These are phyloP conservation scores for Mycothermus thermophilus DNA, from an alignment of 495 filamentous ascomycete genomes.

Conservation along the genomic window DNA sequence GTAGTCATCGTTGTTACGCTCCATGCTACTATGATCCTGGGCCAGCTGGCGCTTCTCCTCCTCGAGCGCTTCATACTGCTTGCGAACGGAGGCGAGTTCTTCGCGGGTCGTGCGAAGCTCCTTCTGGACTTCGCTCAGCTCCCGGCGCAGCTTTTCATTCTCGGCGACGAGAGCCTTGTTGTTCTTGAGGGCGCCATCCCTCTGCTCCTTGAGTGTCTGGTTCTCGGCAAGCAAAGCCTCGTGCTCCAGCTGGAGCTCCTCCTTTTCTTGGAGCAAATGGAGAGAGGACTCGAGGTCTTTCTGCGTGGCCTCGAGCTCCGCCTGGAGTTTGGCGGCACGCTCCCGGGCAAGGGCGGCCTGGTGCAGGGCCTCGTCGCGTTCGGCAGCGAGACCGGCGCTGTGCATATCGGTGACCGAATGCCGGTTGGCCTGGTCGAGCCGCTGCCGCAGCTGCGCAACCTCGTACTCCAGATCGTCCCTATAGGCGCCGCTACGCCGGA, in stretches of 20 bases:
- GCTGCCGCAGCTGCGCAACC: slow-evolving; percentile 25
- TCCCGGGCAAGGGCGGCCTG: slow-evolving; percentile 28
- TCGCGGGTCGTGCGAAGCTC: slow-evolving; percentile 22
- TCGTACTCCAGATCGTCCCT: slow-evolving; percentile 30
- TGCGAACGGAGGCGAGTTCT: slow-evolving; percentile 22
- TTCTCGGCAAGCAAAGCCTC: slow-evolving; percentile 21
- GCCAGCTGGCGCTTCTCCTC: slow-evolving; percentile 27
- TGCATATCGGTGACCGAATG: slow-evolving; percentile 34
- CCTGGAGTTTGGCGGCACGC: slow-evolving; percentile 30
- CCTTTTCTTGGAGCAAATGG: slow-evolving; percentile 21
- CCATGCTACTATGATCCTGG: slow-evolving; percentile 30
- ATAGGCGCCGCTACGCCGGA: slow-evolving; percentile 21
- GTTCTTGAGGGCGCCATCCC: slow-evolving; percentile 12
- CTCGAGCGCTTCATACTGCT: slow-evolving; percentile 16
- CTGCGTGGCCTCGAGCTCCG: slow-evolving; percentile 26
- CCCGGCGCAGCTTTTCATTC: slow-evolving; percentile 25
- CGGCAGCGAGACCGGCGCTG: slow-evolving; percentile 28
- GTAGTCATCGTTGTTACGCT: slow-evolving; percentile 32
- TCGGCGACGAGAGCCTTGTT: slow-evolving; percentile 18
- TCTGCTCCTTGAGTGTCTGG: slow-evolving; percentile 18
- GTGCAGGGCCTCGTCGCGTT: slow-evolving; percentile 34
- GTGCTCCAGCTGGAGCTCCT: slow-evolving; percentile 23
- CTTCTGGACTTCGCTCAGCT: slow-evolving; percentile 21
- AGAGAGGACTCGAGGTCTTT: slow-evolving; percentile 22
- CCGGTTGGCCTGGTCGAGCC: slow-evolving; percentile 33